Percentiles rank a stretch among this genome's conserved stretches.
phyloP scores from a whole-genome alignment of 805 yeast genomes.

The Hanseniaspora guilliermondii region DNA sequence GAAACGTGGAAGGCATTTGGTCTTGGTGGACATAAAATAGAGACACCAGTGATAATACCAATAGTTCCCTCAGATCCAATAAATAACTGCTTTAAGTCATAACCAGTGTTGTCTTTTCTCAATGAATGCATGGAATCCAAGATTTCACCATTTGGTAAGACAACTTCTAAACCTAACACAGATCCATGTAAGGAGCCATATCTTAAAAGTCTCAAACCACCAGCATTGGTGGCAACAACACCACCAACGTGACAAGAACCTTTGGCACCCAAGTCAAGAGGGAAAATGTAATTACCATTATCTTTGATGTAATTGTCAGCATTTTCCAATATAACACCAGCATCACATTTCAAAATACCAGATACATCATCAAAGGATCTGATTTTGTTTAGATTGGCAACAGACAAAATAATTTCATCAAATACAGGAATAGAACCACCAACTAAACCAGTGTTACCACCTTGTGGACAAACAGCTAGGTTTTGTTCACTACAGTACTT shows the following conservation, averaged over 20 bases:
- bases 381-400: slow-evolving; percentile 59
- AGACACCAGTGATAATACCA: slow-evolving; percentile 82
- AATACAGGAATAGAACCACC: slow-evolving; percentile 90
- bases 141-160: slow-evolving; percentile 79
- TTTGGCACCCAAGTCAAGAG: slow-evolving; percentile 88
- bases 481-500: slow-evolving; percentile 66
- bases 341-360: slow-evolving; percentile 79
- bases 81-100: slow-evolving; percentile 80
- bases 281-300: slow-evolving; percentile 70
- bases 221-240: slow-evolving; percentile 89
- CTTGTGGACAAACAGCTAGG: slow-evolving; percentile 87
- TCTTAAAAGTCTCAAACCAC: slow-evolving; percentile 76
- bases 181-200: slow-evolving; percentile 90
- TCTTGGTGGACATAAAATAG: slow-evolving; percentile 78
- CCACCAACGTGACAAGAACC: slow-evolving; percentile 97
- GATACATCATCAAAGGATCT: slow-evolving; percentile 70
- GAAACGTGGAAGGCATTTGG: slow-evolving; percentile 82
- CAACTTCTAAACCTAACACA: slow-evolving; percentile 83
- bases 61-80: slow-evolving; percentile 91
- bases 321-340: slow-evolving; percentile 77
- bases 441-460: slow-evolving; percentile 92
- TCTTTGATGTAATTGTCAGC: slow-evolving; percentile 72
- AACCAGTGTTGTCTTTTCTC: slow-evolving; percentile 91
- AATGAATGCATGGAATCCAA: slow-evolving; percentile 69
- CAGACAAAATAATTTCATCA: slow-evolving; percentile 71